Percentiles rank a stretch among this genome's conserved stretches.
Conservation (phyloP, 257 asterid species). For the Forsythia suspensa region DNA sequence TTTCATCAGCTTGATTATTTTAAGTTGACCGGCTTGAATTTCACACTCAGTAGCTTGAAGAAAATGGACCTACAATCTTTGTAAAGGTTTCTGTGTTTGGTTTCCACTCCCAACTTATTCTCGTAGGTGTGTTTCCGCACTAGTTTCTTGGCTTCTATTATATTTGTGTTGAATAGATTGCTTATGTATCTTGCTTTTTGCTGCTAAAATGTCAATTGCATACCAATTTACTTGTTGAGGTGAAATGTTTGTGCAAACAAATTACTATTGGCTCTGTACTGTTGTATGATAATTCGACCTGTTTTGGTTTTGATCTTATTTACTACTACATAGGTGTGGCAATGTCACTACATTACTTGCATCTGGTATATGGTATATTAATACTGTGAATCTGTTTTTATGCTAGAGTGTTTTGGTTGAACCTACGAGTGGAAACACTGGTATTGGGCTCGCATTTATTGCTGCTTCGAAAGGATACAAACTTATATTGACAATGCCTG, state of each 20-base stretch:
- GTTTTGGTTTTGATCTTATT: not conserved
- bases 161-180: not conserved
- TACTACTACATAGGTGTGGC: not conserved
- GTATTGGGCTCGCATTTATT: constrained; percentile 95
- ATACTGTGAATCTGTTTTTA: constrained; percentile 11
- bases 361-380: constrained; percentile 7
- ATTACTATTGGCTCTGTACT: not conserved
- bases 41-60: not conserved
- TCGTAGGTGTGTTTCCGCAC: not conserved
- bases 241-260: not conserved
- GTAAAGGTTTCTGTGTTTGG: not conserved
- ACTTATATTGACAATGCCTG: constrained; percentile 98
- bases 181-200: not conserved
- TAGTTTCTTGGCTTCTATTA: not conserved
- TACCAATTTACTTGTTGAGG: not conserved
- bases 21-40: not conserved
- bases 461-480: constrained; percentile 98
- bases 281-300: not conserved
- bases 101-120: not conserved
- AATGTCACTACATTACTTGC: not conserved
- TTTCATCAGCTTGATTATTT: not conserved
- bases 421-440: constrained; percentile 99
- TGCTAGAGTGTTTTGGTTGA: constrained; percentile 89
- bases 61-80: not conserved
- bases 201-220: not conserved